Conservation (phyloP, 2,329 filamentous ascomycete genomes). For the Claviceps fusiformis region DNA sequence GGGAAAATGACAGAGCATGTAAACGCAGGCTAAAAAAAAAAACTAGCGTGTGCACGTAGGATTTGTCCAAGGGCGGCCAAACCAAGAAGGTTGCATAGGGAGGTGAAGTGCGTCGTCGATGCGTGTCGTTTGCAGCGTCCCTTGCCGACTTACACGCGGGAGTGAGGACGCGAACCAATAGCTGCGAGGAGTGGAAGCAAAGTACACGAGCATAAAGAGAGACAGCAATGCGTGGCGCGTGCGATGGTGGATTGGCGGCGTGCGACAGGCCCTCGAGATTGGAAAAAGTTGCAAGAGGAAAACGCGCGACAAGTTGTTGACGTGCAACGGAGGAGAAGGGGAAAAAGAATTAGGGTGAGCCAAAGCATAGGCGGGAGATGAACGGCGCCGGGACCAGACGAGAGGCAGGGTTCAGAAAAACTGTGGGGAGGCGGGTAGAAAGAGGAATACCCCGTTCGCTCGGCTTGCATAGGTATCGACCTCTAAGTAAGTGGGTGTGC, state of each 20-base stretch:
- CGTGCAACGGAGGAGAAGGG: constrained; percentile 14
- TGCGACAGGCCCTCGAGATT: constrained; percentile 1
- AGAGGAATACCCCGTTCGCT: constrained; percentile 1
- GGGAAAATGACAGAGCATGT: not conserved
- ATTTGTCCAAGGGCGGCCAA: not conserved
- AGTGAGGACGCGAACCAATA: constrained; percentile 7
- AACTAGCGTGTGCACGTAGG: not conserved
- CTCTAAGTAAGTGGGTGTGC: no score
- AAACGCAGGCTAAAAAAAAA: not conserved
- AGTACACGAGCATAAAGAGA: constrained; percentile 1
- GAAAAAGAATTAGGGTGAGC: constrained; percentile 14
- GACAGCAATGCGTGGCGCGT: constrained; percentile 6
- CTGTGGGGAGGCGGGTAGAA: constrained; percentile 7
- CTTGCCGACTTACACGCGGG: constrained; percentile 20
- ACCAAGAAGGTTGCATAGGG: constrained; percentile 1
- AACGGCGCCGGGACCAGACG: constrained; percentile 7
- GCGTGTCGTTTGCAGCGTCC: constrained; percentile 3
- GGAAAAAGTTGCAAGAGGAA: constrained; percentile 5
- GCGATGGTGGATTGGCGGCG: constrained; percentile 6
- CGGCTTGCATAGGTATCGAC: not conserved
- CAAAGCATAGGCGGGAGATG: constrained; percentile 8
- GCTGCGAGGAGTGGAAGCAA: not conserved
- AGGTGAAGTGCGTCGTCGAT: constrained; percentile 1
- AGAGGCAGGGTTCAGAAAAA: constrained; percentile 8
- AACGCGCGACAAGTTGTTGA: constrained; percentile 10